These are phyloP conservation scores for Debaryomyces nepalensis DNA, from an alignment of 1,139 yeast genomes.

Conservation along the genomic window DNA sequence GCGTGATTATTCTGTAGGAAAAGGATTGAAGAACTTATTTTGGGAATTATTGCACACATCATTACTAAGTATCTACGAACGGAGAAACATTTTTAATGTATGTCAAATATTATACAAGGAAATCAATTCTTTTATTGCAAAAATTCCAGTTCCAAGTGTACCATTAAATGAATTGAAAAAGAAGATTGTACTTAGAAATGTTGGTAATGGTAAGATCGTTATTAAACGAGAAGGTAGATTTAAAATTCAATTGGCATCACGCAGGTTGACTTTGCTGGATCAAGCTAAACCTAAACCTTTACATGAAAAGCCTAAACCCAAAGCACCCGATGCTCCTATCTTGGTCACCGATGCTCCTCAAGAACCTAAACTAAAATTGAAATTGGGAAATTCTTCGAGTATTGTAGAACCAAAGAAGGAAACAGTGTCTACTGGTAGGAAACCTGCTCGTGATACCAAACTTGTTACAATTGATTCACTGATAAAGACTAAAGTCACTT, in stretches of 20 bases:
- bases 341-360: neutral
- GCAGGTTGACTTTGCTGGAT: slow-evolving; percentile 18
- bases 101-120: slow-evolving; percentile 70
- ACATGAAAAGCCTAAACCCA: slow-evolving; percentile 12
- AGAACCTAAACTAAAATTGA: slow-evolving; percentile 30
- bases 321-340: neutral
- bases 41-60: slow-evolving; percentile 78
- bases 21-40: slow-evolving; percentile 58
- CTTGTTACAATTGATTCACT: slow-evolving; percentile 2
- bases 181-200: slow-evolving; percentile 60
- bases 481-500: slow-evolving; percentile 17
- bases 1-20: slow-evolving; percentile 66
- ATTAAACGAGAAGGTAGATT: slow-evolving; percentile 50
- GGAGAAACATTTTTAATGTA: slow-evolving; percentile 66
- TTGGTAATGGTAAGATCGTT: slow-evolving; percentile 52
- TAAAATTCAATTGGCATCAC: slow-evolving; percentile 43
- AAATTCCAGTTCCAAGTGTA: slow-evolving; percentile 63
- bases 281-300: neutral
- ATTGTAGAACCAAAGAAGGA: slow-evolving; percentile 1
- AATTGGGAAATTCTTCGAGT: slow-evolving; percentile 15
- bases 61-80: slow-evolving; percentile 59
- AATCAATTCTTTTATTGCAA: slow-evolving; percentile 62
- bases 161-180: slow-evolving; percentile 55
- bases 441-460: neutral
- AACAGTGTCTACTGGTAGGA: neutral